Conservation (phyloP, 768 basidiomycete species). For the Lyophyllum shimeji region DNA sequence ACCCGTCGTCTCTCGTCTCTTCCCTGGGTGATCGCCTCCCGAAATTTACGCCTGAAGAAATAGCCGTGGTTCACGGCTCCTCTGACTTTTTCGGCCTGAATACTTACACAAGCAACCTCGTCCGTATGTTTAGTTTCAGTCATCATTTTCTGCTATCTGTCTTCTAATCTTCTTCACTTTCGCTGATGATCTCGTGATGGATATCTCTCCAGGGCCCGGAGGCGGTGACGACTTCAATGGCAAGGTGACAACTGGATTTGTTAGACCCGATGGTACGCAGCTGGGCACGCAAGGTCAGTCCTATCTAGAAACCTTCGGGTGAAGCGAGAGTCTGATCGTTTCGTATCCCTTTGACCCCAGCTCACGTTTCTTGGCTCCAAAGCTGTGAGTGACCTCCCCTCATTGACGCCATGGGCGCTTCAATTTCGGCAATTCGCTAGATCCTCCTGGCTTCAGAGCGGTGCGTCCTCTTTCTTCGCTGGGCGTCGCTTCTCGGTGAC, state of each 20-base stretch:
- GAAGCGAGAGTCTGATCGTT: neutral
- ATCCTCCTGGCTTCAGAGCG: slow-evolving; percentile 60
- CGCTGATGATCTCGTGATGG: neutral
- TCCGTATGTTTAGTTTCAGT: slow-evolving; percentile 36
- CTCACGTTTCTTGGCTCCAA: slow-evolving; percentile 63
- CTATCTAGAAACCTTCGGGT: neutral
- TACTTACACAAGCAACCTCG: slow-evolving; percentile 62
- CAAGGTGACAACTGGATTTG: slow-evolving; percentile 51
- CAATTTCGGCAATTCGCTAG: slow-evolving; percentile 20
- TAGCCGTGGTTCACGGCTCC: slow-evolving; percentile 55
- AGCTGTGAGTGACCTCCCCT: slow-evolving; percentile 37
- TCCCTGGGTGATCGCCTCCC: slow-evolving; percentile 54
- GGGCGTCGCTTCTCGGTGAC: neutral
- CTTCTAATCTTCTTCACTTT: neutral
- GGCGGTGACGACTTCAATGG: slow-evolving; percentile 59
- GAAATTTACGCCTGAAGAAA: slow-evolving; percentile 52
- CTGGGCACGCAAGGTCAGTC: slow-evolving; percentile 54
- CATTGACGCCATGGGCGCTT: neutral
- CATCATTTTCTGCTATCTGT: neutral
- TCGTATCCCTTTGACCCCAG: slow-evolving; percentile 25
- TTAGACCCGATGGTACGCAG: slow-evolving; percentile 53
- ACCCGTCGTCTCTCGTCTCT: slow-evolving; percentile 51
- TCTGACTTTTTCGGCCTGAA: slow-evolving; percentile 72
- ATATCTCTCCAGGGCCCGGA: slow-evolving; percentile 42
- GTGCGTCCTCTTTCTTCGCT: slow-evolving; percentile 26